Evolutionary conservation across 1,284 basidiomycete species (phyloP), one percentile per base, ranked within the genome.

Genomic region (Ustilago esculenta): DNA sequence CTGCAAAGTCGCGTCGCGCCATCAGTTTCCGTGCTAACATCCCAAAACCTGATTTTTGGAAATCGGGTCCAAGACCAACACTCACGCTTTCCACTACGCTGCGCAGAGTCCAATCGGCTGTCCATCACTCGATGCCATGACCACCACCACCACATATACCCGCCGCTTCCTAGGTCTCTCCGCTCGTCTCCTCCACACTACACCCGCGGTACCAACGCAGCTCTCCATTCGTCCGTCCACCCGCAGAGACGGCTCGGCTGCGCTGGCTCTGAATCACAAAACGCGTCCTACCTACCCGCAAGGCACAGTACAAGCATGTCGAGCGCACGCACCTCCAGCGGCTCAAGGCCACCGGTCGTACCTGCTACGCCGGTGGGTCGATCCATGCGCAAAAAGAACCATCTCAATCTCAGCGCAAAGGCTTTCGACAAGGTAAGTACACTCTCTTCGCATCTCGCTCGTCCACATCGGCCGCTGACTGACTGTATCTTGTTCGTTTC

Each of bases 351-450:
- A 35, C 54, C 66, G 6, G 56, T 64, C 21, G 68, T 72, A 3
- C 58, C 68, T 14, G 63, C 63, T 17, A 72, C 68, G 2, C 68
- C 68, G 23, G 51, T 58, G 14, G 66, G 66, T n/a, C 41, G 68
- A 2, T 72, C 68, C 3, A 66, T 63, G 47, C 57, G 63, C 35
- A 72, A 66, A 40, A 64, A 54, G 50, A 72, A 67, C 11, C 63
- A 72, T 40, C 58, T 72, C 36, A 72, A 71, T 32, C 66, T 76
- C 20, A 76, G 74, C 36, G 72, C 72, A 15, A 76, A 74, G 52
- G 68, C 73, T 24, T 76, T 74, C 34, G 74, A 76, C 24, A 75
- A 75, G 58, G 64, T 67, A 18, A 32, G 59, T 40, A 10, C n/a
- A 8, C 10, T 29, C n/a, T 8, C 27, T 29, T 29, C n/a, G n/a